Base-by-base conservation (phyloP, 208 protist genomes). In the Leishmania martiniquensis region DNA sequence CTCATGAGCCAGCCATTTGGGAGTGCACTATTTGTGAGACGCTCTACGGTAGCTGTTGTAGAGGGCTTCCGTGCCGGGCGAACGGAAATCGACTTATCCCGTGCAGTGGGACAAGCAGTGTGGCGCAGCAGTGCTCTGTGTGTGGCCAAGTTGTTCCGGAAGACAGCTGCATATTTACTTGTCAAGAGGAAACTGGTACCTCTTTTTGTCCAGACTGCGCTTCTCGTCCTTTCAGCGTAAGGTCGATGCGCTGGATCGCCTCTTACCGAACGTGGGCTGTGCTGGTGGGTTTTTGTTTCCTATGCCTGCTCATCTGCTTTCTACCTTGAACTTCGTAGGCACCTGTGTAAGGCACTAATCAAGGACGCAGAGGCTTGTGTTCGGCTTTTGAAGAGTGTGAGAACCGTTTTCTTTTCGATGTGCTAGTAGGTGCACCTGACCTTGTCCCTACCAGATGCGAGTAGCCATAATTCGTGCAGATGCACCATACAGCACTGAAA, bases 1-100 rank as follows among this genome's bases (percentile, higher is more conserved):
- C 76, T 22, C 54, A 76, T 25, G 74, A 91, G 70, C 57, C 74
- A 49, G 93, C 88, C 5, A 83, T 97, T 65, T 97, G 93, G 93
- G 90, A 94, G 69, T 97, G 93, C 66, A 39, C 51, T 12, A 85
- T 94, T 65, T 97, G 93, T 73, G 91, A 93, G 81, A 78, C 85
- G 20, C 84, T 92, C 65, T 97, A 95, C 70, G 91, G 93, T 9
- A 82, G 65, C 55, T 95, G 90, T 76, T 97, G 93, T 51, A 84
- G 81, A 75, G 86, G 75, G 54, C 77, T 86, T 55, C 93, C 93
- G 13, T 75, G 83, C 22, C 51, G 75, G 5, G 55, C 63, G 34
- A 68, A 80, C n/a, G 90, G 86, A 39, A 71, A 83, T 63, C 68
- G 74, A 22, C 65, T 80, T 25, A 49, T 66, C 42, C n/a, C 79